Percentiles rank a stretch among this genome's conserved stretches.
These are phyloP conservation scores for Rubia tinctorum DNA, from an alignment of 305 asterid genomes.

Conservation along the genomic window DNA sequence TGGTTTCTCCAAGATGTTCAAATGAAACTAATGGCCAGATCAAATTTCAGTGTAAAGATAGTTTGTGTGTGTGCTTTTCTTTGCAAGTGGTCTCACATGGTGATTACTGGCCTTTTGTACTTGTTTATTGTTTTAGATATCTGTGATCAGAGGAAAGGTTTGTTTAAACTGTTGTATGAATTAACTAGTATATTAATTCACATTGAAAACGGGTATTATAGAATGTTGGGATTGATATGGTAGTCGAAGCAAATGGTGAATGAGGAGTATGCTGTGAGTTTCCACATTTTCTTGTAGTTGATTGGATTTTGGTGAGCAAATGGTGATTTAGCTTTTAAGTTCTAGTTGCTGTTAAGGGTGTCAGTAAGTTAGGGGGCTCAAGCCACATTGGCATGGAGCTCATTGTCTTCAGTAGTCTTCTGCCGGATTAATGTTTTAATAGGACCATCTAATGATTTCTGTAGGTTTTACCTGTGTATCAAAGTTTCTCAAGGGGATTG, in stretches of 20 bases:
- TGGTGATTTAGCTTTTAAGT: background rate
- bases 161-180: background rate
- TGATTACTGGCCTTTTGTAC: background rate
- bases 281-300: background rate
- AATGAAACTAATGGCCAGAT: background rate
- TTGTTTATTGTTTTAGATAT: background rate
- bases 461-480: background rate
- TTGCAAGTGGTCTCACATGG: constrained; percentile 13
- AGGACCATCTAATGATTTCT: background rate
- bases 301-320: background rate
- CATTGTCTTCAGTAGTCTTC: background rate
- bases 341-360: background rate
- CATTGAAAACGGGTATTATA: background rate
- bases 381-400: background rate
- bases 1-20: background rate
- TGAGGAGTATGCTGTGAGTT: background rate
- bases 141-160: background rate
- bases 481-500: background rate
- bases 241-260: background rate
- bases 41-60: constrained; percentile 1
- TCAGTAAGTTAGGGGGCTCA: background rate
- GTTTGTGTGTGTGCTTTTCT: background rate
- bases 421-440: background rate
- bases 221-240: background rate
- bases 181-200: background rate